Base-by-base conservation (phyloP, 177 flowering plant species). In the Telopea speciosissima region DNA sequence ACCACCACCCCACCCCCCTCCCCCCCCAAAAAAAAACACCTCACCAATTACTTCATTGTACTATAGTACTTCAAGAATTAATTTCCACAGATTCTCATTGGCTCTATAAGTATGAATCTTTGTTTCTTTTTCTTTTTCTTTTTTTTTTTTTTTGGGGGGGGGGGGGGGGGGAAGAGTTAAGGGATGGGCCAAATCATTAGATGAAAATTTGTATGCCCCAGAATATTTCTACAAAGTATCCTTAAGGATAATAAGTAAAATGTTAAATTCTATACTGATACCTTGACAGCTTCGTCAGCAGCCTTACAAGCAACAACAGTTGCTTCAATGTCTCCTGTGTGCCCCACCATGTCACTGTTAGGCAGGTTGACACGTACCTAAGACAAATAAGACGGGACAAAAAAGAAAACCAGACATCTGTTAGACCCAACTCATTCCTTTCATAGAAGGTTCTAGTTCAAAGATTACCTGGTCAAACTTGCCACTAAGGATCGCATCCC, bases 271-370 rank as follows among this genome's bases (percentile, higher is more conserved):
- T 6, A 36, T 5, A 49, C 54, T 49, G 54, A 65, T 85, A 95
- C 99, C 98, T 95, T 93, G 28, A 95, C 98, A 56, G 92, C 97
- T 10, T 84, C 90, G 87, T 95, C 99, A 78, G 99, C 97, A 81
- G 91, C 98, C 77, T 95, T 88, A 87, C 99, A 95, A 68, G 87
- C 91, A 31, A 91, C 96, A 63, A 93, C 73, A 3, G 99, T 95
- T 24, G 99, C 99, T 31, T 88, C 82, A 74, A 95, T 86, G 69
- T 95, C 99, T 66, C 99, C 99, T 0, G 99, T 95, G 70, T 95
- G 99, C 54, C 99, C 99, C 75, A 95, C 99, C 99, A 95, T 95
- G 83, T 95, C 99, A 31, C 98, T 61, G 73, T 93, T 95, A 63
- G 99, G 98, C 24, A 95, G 58, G 82, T 95, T 95, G 33, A 95